Conservation (phyloP, 2,329 filamentous ascomycete species). For the Emmonsiellopsis sp. region DNA sequence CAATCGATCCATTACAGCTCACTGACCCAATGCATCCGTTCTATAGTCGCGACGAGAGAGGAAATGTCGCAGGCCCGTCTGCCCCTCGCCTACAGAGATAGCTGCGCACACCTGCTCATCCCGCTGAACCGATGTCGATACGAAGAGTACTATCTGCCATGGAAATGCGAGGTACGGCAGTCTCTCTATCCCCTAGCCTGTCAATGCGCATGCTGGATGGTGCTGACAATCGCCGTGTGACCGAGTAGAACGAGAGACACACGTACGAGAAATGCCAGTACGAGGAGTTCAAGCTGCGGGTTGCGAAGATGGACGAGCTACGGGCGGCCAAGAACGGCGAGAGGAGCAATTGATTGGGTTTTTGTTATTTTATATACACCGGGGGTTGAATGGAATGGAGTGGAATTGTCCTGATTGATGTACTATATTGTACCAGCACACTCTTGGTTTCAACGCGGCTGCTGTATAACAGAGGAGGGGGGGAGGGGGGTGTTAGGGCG, state of each 20-base stretch:
- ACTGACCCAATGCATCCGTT: constrained; percentile 6
- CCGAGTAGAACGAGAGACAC: constrained; percentile 76
- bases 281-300: constrained; percentile 95
- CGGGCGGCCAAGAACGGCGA: constrained; percentile 73
- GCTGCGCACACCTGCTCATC: constrained; percentile 88
- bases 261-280: constrained; percentile 99
- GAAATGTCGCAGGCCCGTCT: constrained; percentile 89
- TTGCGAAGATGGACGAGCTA: constrained; percentile 97
- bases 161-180: constrained; percentile 80
- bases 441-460: no score
- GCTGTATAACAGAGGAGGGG: no score
- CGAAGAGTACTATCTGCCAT: constrained; percentile 87
- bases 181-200: not conserved
- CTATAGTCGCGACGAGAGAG: constrained; percentile 60
- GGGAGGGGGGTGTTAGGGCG: no score
- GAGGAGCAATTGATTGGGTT: constrained; percentile 62
- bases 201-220: not conserved
- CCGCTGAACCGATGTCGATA: constrained; percentile 90
- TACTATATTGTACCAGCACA: no score
- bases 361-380: not conserved
- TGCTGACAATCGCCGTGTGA: constrained; percentile 6
- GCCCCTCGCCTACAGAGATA: constrained; percentile 86
- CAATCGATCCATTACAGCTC: not conserved
- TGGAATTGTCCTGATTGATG: no score
- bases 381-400: no score